phyloP scores from a whole-genome alignment of 495 filamentous ascomycete genomes.

The Pseudomonodictys pantanalensis region DNA sequence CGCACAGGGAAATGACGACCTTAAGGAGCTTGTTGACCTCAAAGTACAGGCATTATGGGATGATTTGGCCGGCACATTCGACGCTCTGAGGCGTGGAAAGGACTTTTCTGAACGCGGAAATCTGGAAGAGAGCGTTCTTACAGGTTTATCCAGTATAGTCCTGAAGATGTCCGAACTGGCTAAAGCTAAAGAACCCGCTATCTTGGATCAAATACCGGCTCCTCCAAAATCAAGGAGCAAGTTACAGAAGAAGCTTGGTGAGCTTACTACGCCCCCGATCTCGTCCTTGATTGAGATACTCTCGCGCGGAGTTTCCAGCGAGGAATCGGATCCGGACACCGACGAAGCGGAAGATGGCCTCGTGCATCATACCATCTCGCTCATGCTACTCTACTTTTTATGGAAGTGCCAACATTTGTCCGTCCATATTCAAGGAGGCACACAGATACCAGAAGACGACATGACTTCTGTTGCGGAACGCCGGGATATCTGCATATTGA shows the following conservation, averaged over 20 bases:
- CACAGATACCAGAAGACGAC: slow-evolving; percentile 53
- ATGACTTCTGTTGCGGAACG: slow-evolving; percentile 50
- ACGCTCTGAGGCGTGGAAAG: slow-evolving; percentile 61
- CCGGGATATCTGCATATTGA: slow-evolving; percentile 55
- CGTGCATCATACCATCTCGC: slow-evolving; percentile 66
- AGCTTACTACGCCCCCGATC: slow-evolving; percentile 50
- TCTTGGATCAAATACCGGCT: slow-evolving; percentile 61
- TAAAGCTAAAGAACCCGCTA: slow-evolving; percentile 69
- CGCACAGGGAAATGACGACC: slow-evolving; percentile 78
- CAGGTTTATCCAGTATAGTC: slow-evolving; percentile 73
- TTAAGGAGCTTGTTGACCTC: slow-evolving; percentile 75
- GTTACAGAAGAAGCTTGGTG: slow-evolving; percentile 44
- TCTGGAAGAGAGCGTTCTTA: slow-evolving; percentile 59
- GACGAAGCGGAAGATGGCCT: slow-evolving; percentile 73
- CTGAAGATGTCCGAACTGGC: slow-evolving; percentile 78
- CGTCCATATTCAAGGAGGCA: slow-evolving; percentile 37
- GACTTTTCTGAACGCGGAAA: slow-evolving; percentile 63
- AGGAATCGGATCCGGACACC: slow-evolving; percentile 59
- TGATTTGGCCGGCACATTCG: slow-evolving; percentile 66
- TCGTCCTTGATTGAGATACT: slow-evolving; percentile 64
- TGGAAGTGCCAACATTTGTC: slow-evolving; percentile 64
- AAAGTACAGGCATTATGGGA: slow-evolving; percentile 86
- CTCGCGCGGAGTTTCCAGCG: slow-evolving; percentile 58
- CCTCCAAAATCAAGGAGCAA: slow-evolving; percentile 46
- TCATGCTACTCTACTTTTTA: slow-evolving; percentile 85